Conservation (phyloP, 2,329 filamentous ascomycete species). For the Pseudogymnoascus sp. region DNA sequence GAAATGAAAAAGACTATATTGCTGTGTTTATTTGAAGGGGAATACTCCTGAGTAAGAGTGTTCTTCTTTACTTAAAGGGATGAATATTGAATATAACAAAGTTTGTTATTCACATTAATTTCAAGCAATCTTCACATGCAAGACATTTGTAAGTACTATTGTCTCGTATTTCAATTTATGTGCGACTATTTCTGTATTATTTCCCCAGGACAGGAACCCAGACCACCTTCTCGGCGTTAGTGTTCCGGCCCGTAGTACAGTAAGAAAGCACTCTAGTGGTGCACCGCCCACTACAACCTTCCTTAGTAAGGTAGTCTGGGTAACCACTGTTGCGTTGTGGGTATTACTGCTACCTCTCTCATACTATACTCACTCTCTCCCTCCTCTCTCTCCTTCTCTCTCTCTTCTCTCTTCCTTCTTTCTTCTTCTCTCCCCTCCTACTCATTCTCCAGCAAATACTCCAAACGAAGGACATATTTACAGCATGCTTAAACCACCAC, state of each 20-base stretch:
- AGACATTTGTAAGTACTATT: not conserved
- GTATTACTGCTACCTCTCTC: not conserved
- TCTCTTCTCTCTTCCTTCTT: not conserved
- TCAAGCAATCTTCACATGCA: not conserved
- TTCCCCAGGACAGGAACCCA: not conserved
- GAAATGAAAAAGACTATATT: not conserved
- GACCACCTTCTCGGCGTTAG: not conserved
- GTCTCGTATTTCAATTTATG: not conserved
- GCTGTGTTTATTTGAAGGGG: not conserved
- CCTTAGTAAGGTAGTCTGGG: not conserved
- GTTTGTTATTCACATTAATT: not conserved
- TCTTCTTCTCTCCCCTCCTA: not conserved
- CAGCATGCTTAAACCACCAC: not conserved
- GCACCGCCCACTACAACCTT: not conserved
- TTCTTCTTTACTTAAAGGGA: not conserved
- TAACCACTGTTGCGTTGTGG: not conserved
- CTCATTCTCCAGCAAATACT: not conserved
- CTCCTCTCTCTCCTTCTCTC: not conserved
- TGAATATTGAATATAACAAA: not conserved
- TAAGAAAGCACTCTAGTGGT: not conserved
- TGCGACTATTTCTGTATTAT: not conserved
- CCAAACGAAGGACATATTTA: not conserved
- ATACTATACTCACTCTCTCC: not conserved
- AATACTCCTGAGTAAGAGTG: not conserved
- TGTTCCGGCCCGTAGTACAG: not conserved